Evolutionary conservation across 148 eudicot genomes (phyloP).

Genomic region (Vaccinium darrowii): DNA sequence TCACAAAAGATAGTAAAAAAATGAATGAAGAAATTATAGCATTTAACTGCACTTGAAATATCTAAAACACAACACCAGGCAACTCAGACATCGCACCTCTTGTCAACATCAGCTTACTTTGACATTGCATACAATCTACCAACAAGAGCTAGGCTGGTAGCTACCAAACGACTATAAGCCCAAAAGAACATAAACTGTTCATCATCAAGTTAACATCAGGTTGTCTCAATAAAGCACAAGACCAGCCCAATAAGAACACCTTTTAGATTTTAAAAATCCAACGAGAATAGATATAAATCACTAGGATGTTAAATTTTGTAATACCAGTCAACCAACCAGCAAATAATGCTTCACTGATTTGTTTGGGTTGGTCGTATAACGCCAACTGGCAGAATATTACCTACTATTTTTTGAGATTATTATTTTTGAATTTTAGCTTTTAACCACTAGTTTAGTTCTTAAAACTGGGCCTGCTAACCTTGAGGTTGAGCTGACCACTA

Average conservation of each 20-base stretch:
- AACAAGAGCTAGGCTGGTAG: background rate
- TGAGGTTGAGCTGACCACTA: background rate
- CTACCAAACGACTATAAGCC: background rate
- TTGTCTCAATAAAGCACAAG: conserved; percentile 5
- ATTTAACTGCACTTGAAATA: background rate
- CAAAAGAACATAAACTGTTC: background rate
- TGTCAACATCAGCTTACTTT: background rate
- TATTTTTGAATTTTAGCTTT: background rate
- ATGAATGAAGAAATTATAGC: background rate
- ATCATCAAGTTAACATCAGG: background rate
- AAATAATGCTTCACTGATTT: background rate
- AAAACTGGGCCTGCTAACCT: background rate
- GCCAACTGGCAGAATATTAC: background rate
- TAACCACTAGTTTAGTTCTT: background rate
- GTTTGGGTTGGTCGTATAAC: background rate
- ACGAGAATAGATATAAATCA: background rate
- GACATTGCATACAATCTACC: background rate
- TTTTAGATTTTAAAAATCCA: background rate
- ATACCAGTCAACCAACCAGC: background rate
- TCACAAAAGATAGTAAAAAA: background rate
- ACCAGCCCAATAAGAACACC: background rate
- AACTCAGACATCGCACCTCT: background rate
- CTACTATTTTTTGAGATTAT: background rate
- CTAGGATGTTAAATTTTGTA: background rate
- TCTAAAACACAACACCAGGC: background rate